Base-by-base conservation (phyloP, 441 rosid genomes). In the Mallotus japonicus region DNA sequence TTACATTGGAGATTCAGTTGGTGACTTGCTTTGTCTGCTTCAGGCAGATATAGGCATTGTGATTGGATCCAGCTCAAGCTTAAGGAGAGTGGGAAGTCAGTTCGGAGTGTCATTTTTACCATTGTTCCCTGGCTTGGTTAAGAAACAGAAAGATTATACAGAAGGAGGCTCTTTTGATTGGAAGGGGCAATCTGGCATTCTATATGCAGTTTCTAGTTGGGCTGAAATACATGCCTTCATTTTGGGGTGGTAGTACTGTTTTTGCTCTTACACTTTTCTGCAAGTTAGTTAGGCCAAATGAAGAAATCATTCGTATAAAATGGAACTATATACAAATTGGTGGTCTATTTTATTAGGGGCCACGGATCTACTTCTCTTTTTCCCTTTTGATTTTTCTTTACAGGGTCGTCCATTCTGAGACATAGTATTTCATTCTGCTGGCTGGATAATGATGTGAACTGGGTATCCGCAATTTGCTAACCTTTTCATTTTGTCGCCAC, bases 11-110 rank as follows among this genome's bases (percentile, higher is more conserved):
- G 97, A 92, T 72, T 88, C 97, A 0, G 86, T 92, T 15, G 97
- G 93, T 15, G 97, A 92, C 85, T 71, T 90, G 82, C 93, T 92
- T 62, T 92, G 97, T 82, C 85, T 94, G 69, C 89, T 94, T n/a
- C 83, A 88, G 85, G 97, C 94, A 17, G 97, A 94, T 70, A 87
- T 90, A 69, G 99, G 97, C 62, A 92, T 94, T 63, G 97, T 94
- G 69, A 78, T 94, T 66, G 89, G 94, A 73, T 85, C 93, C 68
- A 90, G 97, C 70, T 74, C 89, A 70, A 92, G 99, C 86, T 85
- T 94, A 63, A 83, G 94, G 84, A 86, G 83, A 80, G 86, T 92
- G 68, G 97, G 92, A 75, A 83, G 77, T 75, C 92, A 86, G 71
- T 91, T 87, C 74, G 99, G 99, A 34, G 80, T 95, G 69, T 85